Evolutionary conservation across 371 early-diverging fungal species (phyloP).

Genomic region (Circinella umbellata): DNA sequence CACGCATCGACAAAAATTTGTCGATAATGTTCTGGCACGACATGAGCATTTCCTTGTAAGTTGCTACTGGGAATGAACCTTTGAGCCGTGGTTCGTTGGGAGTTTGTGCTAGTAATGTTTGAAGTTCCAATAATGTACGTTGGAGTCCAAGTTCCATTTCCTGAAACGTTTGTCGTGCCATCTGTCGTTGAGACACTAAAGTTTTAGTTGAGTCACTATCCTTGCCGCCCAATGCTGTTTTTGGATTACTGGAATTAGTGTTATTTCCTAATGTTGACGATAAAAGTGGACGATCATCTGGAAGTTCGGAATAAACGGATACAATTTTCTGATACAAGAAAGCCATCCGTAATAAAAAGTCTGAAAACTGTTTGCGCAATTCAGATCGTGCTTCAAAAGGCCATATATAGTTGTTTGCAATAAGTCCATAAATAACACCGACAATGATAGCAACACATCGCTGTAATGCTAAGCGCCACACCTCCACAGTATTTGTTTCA

Average conservation of each 20-base stretch:
- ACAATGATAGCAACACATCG: slow-evolving; percentile 72
- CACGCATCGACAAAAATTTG: slow-evolving; percentile 72
- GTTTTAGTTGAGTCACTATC: not conserved
- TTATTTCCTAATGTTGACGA: too few relatives aligned
- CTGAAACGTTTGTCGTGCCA: slow-evolving; percentile 57
- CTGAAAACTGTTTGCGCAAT: slow-evolving; percentile 72
- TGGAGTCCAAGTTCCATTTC: slow-evolving; percentile 78
- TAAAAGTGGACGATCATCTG: slow-evolving; percentile 15
- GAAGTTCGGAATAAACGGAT: slow-evolving; percentile 58
- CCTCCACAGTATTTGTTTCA: slow-evolving; percentile 64
- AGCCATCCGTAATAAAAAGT: slow-evolving; percentile 65
- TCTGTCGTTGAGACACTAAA: not conserved
- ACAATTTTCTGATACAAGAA: slow-evolving; percentile 76
- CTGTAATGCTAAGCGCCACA: slow-evolving; percentile 62
- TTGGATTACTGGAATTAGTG: too few relatives aligned
- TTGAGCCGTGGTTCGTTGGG: slow-evolving; percentile 86
- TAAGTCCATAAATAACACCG: slow-evolving; percentile 75
- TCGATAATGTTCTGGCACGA: slow-evolving; percentile 81
- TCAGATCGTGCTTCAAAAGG: slow-evolving; percentile 87
- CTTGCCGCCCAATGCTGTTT: not conserved
- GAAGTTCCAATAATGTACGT: slow-evolving; percentile 63
- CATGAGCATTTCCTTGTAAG: slow-evolving; percentile 69
- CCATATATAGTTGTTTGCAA: slow-evolving; percentile 75
- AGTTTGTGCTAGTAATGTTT: slow-evolving; percentile 67
- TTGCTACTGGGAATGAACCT: slow-evolving; percentile 75